These are phyloP conservation scores for Oryza brachyantha DNA, from an alignment of 176 grass and related monocot genomes.

Conservation along the genomic window DNA sequence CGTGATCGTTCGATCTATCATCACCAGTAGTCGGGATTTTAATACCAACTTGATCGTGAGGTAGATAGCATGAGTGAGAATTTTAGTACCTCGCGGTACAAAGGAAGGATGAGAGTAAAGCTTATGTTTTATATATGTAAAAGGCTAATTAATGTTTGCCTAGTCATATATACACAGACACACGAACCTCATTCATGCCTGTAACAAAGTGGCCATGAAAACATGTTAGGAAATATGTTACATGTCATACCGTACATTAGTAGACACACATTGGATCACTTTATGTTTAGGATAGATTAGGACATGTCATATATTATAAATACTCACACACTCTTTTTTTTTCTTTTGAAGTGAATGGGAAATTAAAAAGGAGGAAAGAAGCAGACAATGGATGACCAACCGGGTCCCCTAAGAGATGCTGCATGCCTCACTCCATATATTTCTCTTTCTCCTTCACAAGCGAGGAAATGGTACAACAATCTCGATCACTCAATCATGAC, in stretches of 20 bases:
- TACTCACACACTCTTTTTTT: background rate
- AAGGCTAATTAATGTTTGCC: too few relatives aligned
- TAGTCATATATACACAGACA: background rate
- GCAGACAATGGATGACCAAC: constrained; percentile 12
- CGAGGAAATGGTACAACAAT: background rate
- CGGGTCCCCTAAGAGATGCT: constrained; percentile 27
- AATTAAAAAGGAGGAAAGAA: background rate
- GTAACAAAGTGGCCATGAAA: background rate
- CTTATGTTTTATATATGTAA: too few relatives aligned
- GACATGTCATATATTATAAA: background rate
- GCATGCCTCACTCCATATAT: background rate
- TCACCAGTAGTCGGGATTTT: too few relatives aligned
- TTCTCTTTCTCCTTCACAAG: background rate
- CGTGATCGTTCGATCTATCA: too few relatives aligned
- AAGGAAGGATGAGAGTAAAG: too few relatives aligned
- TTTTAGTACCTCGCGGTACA: too few relatives aligned
- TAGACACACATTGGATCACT: background rate
- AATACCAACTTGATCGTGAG: too few relatives aligned
- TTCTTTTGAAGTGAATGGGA: background rate
- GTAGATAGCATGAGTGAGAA: too few relatives aligned
- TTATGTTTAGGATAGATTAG: background rate
- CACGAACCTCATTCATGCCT: background rate
- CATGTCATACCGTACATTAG: background rate
- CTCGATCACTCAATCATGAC: background rate
- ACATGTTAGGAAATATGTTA: background rate